phyloP scores from a whole-genome alignment of 2,329 filamentous ascomycete genomes.

The Phaeosphaeria sp. region DNA sequence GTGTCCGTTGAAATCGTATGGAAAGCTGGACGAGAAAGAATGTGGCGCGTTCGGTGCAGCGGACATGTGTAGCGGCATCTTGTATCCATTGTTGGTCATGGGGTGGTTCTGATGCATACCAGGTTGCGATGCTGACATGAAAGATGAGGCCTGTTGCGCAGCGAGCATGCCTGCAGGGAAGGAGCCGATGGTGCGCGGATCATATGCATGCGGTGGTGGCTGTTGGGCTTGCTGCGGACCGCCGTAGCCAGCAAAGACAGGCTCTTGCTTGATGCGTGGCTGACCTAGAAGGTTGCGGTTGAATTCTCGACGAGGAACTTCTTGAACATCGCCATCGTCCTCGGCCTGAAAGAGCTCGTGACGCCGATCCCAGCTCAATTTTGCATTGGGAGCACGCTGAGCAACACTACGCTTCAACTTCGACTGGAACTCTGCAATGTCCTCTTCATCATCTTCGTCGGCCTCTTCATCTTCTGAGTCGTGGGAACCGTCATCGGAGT shows the following conservation, averaged over 20 bases:
- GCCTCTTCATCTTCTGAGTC: neutral
- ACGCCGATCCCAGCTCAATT: neutral
- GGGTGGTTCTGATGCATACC: neutral
- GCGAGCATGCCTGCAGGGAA: neutral
- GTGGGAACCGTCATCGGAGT: neutral
- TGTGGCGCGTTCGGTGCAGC: neutral
- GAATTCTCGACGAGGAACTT: neutral
- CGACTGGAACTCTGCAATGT: neutral
- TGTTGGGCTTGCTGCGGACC: neutral
- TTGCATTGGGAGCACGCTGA: neutral
- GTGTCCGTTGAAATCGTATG: neutral
- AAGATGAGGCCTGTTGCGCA: neutral
- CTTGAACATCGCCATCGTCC: neutral
- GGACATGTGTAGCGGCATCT: neutral
- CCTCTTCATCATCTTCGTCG: neutral
- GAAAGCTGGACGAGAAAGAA: neutral
- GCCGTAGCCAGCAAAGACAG: neutral
- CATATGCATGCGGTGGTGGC: neutral
- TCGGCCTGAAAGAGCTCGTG: neutral
- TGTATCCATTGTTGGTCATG: neutral
- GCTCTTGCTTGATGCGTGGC: slow-evolving; percentile 1
- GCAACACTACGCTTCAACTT: neutral
- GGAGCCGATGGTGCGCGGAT: neutral
- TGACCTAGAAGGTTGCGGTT: neutral
- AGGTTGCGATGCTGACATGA: neutral